Evolutionary conservation across 805 yeast genomes (phyloP).

Genomic region (Cyberlindnera japonica): DNA sequence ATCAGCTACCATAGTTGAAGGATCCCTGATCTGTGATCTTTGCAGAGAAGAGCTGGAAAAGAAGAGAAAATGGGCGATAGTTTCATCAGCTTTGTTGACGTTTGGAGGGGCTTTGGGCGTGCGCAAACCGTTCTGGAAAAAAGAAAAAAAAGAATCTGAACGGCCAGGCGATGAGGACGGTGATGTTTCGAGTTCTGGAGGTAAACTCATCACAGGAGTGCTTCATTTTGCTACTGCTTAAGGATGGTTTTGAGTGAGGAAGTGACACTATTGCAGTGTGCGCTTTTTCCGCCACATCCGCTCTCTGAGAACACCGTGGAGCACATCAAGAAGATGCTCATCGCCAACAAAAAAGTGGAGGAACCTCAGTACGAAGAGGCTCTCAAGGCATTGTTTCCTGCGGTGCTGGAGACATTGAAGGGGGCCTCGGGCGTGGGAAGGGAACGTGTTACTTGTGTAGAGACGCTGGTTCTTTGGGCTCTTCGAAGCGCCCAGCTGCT

Average conservation of each 20-base stretch:
- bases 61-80: not conserved
- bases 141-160: too few relatives aligned
- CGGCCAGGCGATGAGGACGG: conserved; percentile 3
- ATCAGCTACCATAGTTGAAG: conserved; percentile 50
- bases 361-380: conserved; percentile 11
- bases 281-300: conserved; percentile 1
- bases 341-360: conserved; percentile 18
- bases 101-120: not conserved
- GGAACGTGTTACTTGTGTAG: conserved; percentile 45
- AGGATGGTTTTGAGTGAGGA: not conserved
- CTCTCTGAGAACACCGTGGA: conserved; percentile 9
- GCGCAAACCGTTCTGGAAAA: conserved; percentile 2
- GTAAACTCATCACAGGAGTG: too few relatives aligned
- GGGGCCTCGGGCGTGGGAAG: conserved; percentile 33
- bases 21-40: too few relatives aligned
- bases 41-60: not conserved
- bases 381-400: conserved; percentile 23
- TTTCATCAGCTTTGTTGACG: conserved; percentile 8
- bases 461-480: conserved; percentile 63
- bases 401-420: conserved; percentile 32
- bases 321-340: conserved; percentile 15
- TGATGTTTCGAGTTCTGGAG: too few relatives aligned
- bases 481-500: conserved; percentile 47
- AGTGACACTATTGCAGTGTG: conserved; percentile 1
- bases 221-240: too few relatives aligned